Base-by-base conservation (phyloP, 306 rosid species). In the Pyrus pyrifolia region DNA sequence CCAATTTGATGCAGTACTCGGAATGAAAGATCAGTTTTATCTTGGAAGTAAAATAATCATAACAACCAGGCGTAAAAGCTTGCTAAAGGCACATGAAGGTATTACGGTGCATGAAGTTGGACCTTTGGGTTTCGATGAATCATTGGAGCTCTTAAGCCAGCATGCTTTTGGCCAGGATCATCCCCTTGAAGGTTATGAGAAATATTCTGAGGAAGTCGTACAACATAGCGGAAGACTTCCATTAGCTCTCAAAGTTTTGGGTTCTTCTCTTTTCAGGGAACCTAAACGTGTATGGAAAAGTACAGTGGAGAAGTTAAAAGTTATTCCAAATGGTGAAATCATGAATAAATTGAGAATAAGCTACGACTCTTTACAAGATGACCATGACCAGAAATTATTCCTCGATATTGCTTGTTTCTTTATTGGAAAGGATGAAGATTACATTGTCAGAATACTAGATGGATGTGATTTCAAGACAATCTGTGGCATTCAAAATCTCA, bases 321-420 rank as follows among this genome's bases (percentile, higher is more conserved):
- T 6, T 6, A 44, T 68, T 44, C 72, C 57, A 6, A 68, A 64
- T 64, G 22, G 6, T 3, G 45, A 15, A 64, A 31, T 64, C 22
- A 2, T 64, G 12, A 64, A 64, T 17, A 31, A 64, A 1, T 23
- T 64, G 0, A 31, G 44, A 18, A 31, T 18, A 31, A 64, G 45
- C 0, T 68, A 68, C 0, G 35, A 68, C 3, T 11, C 21, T 42
- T 44, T 68, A 33, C 35, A 33, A 23, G 57, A 68, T 68, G 55
- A 42, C 3, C 72, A 68, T 68, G 57, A 68, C 14, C 35, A 1
- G n/a, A 68, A 23, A 0, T 23, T 68, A 40, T 68, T 68, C 57
- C 72, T 68, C 13, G n/a, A 68, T n/a, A 68, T 68, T 68, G 57
- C 72, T 42, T 68, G 72, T 42, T 68, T 68, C 72, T 5, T 68